Evolutionary conservation across 192 early-diverging fungal genomes (phyloP).

Genomic region (Entomortierella lignicola): DNA sequence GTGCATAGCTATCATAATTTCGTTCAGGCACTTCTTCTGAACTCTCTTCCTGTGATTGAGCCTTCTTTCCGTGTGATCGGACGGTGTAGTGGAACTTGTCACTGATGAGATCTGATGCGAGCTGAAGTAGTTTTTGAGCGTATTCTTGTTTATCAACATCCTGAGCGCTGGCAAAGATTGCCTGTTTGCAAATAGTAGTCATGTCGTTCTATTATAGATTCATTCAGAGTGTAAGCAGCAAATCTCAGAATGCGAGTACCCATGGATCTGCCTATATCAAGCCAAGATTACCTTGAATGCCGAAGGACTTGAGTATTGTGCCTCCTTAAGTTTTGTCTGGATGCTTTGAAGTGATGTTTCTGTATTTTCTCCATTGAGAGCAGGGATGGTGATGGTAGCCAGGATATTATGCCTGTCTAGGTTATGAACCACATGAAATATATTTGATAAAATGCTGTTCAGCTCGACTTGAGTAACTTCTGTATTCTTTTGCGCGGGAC

Average conservation of each 20-base stretch:
- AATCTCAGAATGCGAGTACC: neutral
- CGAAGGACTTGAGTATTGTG: constrained; percentile 21
- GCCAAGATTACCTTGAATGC: constrained; percentile 29
- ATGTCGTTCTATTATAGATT: constrained; percentile 31
- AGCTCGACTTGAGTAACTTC: constrained; percentile 44
- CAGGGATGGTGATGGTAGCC: neutral
- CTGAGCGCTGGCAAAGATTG: constrained; percentile 1
- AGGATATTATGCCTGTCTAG: constrained; percentile 28
- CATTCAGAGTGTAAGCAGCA: neutral
- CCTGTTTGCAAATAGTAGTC: constrained; percentile 18
- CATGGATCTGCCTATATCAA: neutral
- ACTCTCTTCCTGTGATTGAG: constrained; percentile 33
- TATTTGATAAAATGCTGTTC: constrained; percentile 25
- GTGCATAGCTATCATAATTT: constrained; percentile 41
- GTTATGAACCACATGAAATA: constrained; percentile 25
- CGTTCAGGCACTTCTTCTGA: constrained; percentile 21
- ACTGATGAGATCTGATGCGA: constrained; percentile 27
- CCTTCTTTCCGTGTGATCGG: constrained; percentile 51
- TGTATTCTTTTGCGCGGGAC: constrained; percentile 12
- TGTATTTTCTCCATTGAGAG: constrained; percentile 20
- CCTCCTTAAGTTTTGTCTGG: constrained; percentile 24
- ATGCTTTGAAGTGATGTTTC: constrained; percentile 15
- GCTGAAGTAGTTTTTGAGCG: constrained; percentile 26
- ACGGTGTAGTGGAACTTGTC: constrained; percentile 50
- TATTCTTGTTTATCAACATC: constrained; percentile 18